phyloP scores from a whole-genome alignment of 352 stramenopile genomes.

The Aphanomyces euteiches region DNA sequence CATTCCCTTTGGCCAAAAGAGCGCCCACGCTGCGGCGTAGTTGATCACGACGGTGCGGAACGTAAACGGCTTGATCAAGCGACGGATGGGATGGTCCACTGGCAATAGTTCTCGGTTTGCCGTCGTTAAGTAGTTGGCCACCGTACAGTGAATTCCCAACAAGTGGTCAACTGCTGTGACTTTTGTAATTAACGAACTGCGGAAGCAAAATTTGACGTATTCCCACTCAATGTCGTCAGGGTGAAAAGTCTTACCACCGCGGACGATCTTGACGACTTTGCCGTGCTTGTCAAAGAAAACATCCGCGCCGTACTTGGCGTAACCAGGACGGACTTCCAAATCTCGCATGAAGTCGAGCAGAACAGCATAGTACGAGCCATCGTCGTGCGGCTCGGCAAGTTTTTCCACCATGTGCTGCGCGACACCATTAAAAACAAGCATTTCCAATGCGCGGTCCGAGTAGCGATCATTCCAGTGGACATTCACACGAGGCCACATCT shows the following conservation, averaged over 20 bases:
- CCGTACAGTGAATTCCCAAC: constrained; percentile 18
- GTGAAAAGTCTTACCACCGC: not conserved
- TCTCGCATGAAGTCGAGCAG: not conserved
- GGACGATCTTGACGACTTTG: constrained; percentile 23
- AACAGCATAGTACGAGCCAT: constrained; percentile 26
- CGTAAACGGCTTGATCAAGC: constrained; percentile 27
- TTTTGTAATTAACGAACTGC: constrained; percentile 19
- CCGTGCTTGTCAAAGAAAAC: constrained; percentile 20
- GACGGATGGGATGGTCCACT: constrained; percentile 13
- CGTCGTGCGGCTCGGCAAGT: not conserved
- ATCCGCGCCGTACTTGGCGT: constrained; percentile 28
- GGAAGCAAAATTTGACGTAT: constrained; percentile 29
- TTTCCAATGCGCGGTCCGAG: constrained; percentile 22
- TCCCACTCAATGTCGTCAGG: constrained; percentile 16
- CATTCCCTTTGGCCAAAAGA: constrained; percentile 29
- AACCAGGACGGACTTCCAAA: constrained; percentile 14
- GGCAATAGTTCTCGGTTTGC: constrained; percentile 20
- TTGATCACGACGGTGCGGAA: constrained; percentile 28
- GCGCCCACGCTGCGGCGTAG: constrained; percentile 17
- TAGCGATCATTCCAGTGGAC: constrained; percentile 30
- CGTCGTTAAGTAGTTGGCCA: constrained; percentile 23
- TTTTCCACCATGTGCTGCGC: constrained; percentile 23
- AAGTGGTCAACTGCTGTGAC: constrained; percentile 24
- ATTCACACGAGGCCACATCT: constrained; percentile 27
- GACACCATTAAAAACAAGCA: constrained; percentile 24